Evolutionary conservation across 805 yeast genomes (phyloP), one percentile per base, ranked within the genome.

Genomic region (Nakazawaea peltata): DNA sequence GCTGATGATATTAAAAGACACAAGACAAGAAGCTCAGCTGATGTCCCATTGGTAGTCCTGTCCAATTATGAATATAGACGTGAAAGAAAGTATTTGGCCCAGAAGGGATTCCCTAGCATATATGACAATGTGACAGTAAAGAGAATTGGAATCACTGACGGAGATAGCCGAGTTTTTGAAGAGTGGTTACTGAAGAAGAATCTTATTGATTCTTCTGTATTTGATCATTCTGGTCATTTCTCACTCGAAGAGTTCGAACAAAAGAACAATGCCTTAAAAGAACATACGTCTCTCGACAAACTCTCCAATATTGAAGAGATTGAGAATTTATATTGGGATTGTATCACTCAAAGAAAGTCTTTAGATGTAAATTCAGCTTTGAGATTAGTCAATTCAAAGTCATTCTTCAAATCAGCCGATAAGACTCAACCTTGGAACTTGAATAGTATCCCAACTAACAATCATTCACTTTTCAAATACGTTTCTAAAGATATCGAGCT

Each of bases 1-100:
- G 95, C 86, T 86, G 1, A 86, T 81, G 48, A 70, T 85, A 8
- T 88, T 90, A 10, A 64, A 87, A 36, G 94, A 83, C 46, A 57
- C 86, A 32, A 92, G 94, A 0, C 81, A 77, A 10, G 10, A 21
- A 8, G 10, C 10, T 7, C 7, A 21, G 10, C 23, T 21, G 7
- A 10, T 10, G 10, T 10, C 10, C 23, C 23, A 21, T 8, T 65
- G 15, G 54, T 75, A 8, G 42, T 65, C 2, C 71, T 71, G 0
- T 68, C 80, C 0, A 56, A 71, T 3, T 53, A 53, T 11, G 67
- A 65, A 24, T 68, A 57, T 44, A 53, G 51, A 30, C 55, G 86
- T 38, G 58, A 71, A 4, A 58, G 72, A 27, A 67, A 67, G 37
- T 39, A 59, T 6, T 59, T 74, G 19, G 47, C 63, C 5, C 48